Percentiles rank a stretch among this genome's conserved stretches.
Evolutionary conservation across 2,329 filamentous ascomycete species (phyloP).

Genomic region (Trichophyton simii): DNA sequence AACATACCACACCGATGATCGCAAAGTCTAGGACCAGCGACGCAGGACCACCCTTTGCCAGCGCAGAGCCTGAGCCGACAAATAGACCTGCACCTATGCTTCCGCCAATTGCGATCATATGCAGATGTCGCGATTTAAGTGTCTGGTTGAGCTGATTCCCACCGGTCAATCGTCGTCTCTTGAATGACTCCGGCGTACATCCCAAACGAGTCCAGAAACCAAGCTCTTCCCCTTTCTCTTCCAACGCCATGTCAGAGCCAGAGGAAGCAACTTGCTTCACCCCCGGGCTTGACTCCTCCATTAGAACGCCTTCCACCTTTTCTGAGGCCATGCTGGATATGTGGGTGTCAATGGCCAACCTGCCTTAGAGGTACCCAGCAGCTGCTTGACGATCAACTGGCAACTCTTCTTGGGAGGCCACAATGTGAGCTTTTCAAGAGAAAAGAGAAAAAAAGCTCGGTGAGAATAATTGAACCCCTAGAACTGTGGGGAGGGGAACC

Average conservation of each 20-base stretch:
- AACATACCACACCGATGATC: conserved; percentile 36
- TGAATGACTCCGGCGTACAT: conserved; percentile 28
- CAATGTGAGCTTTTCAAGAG: no score
- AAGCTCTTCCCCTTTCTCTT: conserved; percentile 6
- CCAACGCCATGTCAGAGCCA: not conserved
- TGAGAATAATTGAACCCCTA: not conserved
- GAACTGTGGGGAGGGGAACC: not conserved
- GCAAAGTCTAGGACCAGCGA: conserved; percentile 34
- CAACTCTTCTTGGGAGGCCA: not conserved
- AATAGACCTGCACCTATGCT: conserved; percentile 26
- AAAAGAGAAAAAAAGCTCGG: not conserved
- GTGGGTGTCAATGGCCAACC: not conserved
- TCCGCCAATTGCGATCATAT: conserved; percentile 29
- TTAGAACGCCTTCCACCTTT: not conserved
- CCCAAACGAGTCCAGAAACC: conserved; percentile 29
- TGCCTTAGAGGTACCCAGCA: not conserved
- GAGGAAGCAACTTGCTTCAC: not conserved
- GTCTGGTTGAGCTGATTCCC: conserved; percentile 19
- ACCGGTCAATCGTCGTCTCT: conserved; percentile 17
- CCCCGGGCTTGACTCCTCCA: not conserved
- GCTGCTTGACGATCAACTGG: not conserved
- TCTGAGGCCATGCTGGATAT: not conserved
- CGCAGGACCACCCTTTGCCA: conserved; percentile 28
- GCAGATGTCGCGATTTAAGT: conserved; percentile 25
- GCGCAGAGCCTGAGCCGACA: conserved; percentile 27